Conservation (phyloP, 2,329 filamentous ascomycete genomes). For the Biscogniauxia marginata region DNA sequence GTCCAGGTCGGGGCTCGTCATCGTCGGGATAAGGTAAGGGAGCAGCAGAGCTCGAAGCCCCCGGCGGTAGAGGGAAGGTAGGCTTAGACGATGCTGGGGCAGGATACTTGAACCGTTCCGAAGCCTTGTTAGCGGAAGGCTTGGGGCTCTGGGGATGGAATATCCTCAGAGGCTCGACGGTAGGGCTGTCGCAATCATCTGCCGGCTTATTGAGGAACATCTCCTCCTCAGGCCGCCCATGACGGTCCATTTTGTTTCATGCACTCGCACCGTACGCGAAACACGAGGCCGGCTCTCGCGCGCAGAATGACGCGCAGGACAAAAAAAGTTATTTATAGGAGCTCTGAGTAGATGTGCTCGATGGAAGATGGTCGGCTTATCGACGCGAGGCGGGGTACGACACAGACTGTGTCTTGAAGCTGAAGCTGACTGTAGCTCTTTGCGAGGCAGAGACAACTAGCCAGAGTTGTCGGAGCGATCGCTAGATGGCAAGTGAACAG, state of each 20-base stretch:
- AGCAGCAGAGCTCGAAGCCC: conserved; percentile 67
- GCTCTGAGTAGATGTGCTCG: conserved; percentile 15
- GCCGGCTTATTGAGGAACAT: conserved; percentile 71
- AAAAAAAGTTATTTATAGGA: conserved; percentile 25
- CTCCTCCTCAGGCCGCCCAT: conserved; percentile 74
- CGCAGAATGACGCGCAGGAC: conserved; percentile 25
- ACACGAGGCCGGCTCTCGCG: conserved; percentile 8
- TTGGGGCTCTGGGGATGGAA: conserved; percentile 72
- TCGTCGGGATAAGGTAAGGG: conserved; percentile 74
- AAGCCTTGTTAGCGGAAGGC: conserved; percentile 39
- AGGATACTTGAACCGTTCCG: conserved; percentile 51
- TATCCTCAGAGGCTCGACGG: conserved; percentile 80
- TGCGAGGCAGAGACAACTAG: conserved; percentile 3
- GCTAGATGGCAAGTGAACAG: conserved; percentile 7
- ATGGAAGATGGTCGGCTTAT: conserved; percentile 15
- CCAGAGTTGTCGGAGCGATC: conserved; percentile 8
- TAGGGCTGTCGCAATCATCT: conserved; percentile 66
- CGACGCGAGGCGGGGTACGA: conserved; percentile 29
- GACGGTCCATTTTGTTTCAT: conserved; percentile 49
- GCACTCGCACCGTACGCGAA: conserved; percentile 23
- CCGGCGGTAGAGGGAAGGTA: conserved; percentile 63
- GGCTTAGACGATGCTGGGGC: conserved; percentile 50
- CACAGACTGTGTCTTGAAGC: conserved; percentile 12
- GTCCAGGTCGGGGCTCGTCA: conserved; percentile 49
- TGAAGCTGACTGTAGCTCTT: conserved; percentile 13